Evolutionary conservation across 2,329 filamentous ascomycete genomes (phyloP).

Genomic region (Epichloe scottii): DNA sequence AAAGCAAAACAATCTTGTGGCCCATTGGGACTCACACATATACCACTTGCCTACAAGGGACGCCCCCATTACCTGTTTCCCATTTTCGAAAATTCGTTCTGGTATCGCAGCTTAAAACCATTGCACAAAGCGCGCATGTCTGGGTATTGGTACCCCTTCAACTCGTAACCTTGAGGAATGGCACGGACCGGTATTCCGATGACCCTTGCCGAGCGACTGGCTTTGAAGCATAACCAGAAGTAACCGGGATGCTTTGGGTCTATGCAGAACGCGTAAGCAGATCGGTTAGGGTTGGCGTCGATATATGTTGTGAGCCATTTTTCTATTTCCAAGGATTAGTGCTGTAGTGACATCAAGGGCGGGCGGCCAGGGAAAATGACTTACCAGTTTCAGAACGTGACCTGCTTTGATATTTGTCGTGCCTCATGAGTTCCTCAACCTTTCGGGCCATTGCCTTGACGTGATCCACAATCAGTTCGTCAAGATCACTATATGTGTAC

Average conservation of each 20-base stretch:
- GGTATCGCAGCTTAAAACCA: constrained; percentile 80
- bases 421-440: constrained; percentile 87
- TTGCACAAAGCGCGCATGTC: constrained; percentile 95
- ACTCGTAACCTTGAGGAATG: constrained; percentile 84
- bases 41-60: not conserved
- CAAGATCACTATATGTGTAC: constrained; percentile 87
- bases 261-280: constrained; percentile 91
- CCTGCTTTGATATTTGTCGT: constrained; percentile 85
- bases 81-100: constrained; percentile 54
- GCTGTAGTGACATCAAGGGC: constrained; percentile 10
- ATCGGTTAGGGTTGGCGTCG: constrained; percentile 86
- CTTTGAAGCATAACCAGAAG: constrained; percentile 95
- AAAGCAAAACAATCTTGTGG: no score
- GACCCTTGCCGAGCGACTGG: constrained; percentile 59
- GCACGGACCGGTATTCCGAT: constrained; percentile 79
- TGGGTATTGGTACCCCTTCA: constrained; percentile 79
- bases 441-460: constrained; percentile 97
- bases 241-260: constrained; percentile 86
- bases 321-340: constrained; percentile 38
- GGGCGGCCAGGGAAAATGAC: constrained; percentile 19
- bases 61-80: constrained; percentile 16
- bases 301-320: constrained; percentile 95
- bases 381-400: constrained; percentile 75
- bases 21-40: no score
- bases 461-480: constrained; percentile 93